Evolutionary conservation across 768 basidiomycete species (phyloP).

Genomic region (Clitopilus passeckerianus): DNA sequence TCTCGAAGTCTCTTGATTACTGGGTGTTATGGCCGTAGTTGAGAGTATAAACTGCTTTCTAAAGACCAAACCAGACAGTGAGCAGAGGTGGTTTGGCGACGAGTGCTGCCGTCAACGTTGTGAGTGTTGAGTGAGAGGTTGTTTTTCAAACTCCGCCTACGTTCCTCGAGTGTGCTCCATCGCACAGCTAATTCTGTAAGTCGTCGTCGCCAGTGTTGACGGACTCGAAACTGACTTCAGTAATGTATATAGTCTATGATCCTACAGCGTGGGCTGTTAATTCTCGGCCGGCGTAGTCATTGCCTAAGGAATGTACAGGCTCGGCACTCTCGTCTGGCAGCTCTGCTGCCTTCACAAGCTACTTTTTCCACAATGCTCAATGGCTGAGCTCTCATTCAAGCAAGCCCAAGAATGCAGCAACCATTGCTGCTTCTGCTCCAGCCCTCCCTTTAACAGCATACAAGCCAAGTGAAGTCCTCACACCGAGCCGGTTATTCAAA

Average conservation of each 20-base stretch:
- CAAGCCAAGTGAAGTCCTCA: constrained; percentile 35
- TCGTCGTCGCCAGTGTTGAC: background rate
- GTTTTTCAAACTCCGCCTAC: constrained; percentile 17
- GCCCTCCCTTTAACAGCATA: constrained; percentile 21
- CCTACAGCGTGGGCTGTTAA: background rate
- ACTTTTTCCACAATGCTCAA: constrained; percentile 59
- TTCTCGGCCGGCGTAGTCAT: constrained; percentile 1
- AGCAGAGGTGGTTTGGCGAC: background rate
- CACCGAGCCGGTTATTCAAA: constrained; percentile 48
- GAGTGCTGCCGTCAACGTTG: constrained; percentile 2
- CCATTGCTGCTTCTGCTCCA: constrained; percentile 7
- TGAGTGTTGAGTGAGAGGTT: constrained; percentile 1
- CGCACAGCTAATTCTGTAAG: background rate
- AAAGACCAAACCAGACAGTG: background rate
- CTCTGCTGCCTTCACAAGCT: constrained; percentile 39
- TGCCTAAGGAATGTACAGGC: background rate
- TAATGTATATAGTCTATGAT: constrained; percentile 1
- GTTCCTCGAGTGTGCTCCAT: constrained; percentile 1
- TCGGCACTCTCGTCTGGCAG: constrained; percentile 4
- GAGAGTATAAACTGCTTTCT: background rate
- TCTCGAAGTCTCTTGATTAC: constrained; percentile 9
- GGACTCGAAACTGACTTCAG: background rate
- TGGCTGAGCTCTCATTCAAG: constrained; percentile 31
- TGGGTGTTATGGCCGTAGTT: background rate
- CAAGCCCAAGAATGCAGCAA: background rate